A percentile compares a stretch with the other conserved stretches of the same genome.
These are phyloP conservation scores for Ophiostoma perfectum DNA, from an alignment of 2,329 filamentous ascomycete genomes.

Conservation along the genomic window DNA sequence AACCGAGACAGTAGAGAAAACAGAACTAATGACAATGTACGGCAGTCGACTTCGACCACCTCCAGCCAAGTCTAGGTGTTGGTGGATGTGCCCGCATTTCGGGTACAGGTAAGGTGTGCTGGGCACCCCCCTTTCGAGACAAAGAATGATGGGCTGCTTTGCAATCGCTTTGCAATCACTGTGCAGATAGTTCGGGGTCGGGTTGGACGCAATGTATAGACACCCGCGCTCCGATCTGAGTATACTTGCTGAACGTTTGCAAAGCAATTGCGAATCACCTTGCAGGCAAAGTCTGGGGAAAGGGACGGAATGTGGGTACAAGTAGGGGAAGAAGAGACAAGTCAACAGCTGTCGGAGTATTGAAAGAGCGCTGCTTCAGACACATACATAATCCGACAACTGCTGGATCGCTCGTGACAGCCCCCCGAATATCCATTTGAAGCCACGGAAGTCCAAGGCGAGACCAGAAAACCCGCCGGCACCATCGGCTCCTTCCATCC, in stretches of 20 bases:
- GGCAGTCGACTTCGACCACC: not conserved
- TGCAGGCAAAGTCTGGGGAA: slow-evolving; percentile 25
- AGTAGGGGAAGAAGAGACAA: slow-evolving; percentile 1
- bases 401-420: not conserved
- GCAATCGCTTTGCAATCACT: not conserved
- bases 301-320: slow-evolving; percentile 23
- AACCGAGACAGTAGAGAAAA: not conserved
- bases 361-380: not conserved
- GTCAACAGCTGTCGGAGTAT: slow-evolving; percentile 21
- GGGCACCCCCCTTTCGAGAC: too few relatives aligned
- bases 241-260: slow-evolving; percentile 18
- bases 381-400: too few relatives aligned
- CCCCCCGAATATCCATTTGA: not conserved
- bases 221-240: not conserved
- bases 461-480: not conserved
- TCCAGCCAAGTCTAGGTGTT: not conserved
- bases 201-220: not conserved
- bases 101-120: not conserved
- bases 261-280: slow-evolving; percentile 27
- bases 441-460: not conserved
- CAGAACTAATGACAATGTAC: not conserved
- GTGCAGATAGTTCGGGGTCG: not conserved
- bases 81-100: not conserved
- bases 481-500: not conserved
- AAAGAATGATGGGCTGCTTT: not conserved